Percentiles rank a stretch among this genome's conserved stretches.
phyloP scores from a whole-genome alignment of 805 yeast genomes.

The Metschnikowia hibisci region DNA sequence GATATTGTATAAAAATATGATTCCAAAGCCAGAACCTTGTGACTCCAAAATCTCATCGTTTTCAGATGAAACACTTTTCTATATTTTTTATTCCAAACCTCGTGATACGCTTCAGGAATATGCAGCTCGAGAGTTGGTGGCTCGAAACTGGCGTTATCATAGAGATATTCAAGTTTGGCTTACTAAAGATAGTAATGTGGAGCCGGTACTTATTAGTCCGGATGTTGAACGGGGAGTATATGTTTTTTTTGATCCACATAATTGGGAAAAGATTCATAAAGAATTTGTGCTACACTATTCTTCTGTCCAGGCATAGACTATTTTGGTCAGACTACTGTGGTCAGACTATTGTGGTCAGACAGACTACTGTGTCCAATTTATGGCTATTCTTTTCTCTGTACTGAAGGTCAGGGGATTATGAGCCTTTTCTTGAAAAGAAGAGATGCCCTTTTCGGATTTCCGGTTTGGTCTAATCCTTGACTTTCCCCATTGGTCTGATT shows the following conservation, averaged over 20 bases:
- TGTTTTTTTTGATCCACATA: conserved; percentile 89
- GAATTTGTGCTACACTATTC: conserved; percentile 54
- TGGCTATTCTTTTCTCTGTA: too few species aligned
- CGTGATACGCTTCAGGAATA: conserved; percentile 90
- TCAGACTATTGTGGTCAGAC: too few species aligned
- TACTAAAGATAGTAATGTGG: conserved; percentile 86
- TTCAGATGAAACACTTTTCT: conserved; percentile 89
- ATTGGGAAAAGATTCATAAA: conserved; percentile 90
- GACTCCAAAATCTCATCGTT: conserved; percentile 55
- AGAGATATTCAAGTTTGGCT: conserved; percentile 95
- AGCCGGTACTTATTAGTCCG: conserved; percentile 73
- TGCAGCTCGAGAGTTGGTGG: conserved; percentile 85
- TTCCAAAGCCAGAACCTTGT: conserved; percentile 41
- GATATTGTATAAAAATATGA: conserved; percentile 29
- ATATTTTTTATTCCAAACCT: conserved; percentile 90
- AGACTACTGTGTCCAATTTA: too few species aligned
- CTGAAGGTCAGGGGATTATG: too few species aligned
- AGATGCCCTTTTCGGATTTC: too few species aligned
- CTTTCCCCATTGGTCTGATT: too few species aligned
- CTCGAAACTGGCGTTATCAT: conserved; percentile 95
- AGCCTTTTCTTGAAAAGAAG: too few species aligned
- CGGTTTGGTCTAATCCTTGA: too few species aligned
- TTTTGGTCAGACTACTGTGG: too few species aligned
- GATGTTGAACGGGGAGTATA: conserved; percentile 92
- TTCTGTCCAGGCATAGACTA: conserved; percentile 25